Conservation (phyloP, 257 asterid genomes). For the Ajuga chamaepitys region DNA sequence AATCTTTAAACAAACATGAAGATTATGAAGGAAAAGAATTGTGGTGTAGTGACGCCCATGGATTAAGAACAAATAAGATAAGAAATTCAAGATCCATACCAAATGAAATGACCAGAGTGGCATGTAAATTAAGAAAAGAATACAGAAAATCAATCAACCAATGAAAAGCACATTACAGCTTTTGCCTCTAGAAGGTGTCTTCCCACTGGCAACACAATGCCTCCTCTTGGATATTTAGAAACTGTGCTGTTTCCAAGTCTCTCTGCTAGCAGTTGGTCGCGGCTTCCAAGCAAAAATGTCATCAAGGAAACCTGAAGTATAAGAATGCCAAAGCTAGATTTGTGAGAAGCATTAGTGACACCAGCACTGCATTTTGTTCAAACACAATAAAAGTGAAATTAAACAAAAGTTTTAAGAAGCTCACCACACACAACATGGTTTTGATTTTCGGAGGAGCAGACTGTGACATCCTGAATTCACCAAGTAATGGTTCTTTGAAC, state of each 20-base stretch:
- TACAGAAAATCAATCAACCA: not conserved
- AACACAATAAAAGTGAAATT: too few species aligned
- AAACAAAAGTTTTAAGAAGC: conserved; percentile 3
- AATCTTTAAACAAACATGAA: not conserved
- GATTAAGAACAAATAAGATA: not conserved
- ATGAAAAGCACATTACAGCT: conserved; percentile 6
- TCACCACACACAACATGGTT: conserved; percentile 59
- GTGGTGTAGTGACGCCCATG: not conserved
- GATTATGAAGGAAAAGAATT: not conserved
- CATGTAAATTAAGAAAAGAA: not conserved
- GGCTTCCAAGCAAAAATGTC: conserved; percentile 34
- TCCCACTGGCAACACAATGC: conserved; percentile 32
- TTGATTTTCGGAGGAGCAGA: conserved; percentile 40
- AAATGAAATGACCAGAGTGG: not conserved
- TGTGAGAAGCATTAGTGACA: not conserved
- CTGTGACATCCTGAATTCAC: conserved; percentile 22
- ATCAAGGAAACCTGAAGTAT: conserved; percentile 43
- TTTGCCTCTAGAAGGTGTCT: conserved; percentile 42
- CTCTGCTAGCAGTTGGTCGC: conserved; percentile 20
- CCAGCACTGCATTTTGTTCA: too few species aligned
- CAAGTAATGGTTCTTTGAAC: conserved; percentile 43
- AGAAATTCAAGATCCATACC: not conserved
- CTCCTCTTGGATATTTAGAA: conserved; percentile 22
- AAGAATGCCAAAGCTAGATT: conserved; percentile 13
- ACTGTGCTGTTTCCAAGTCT: conserved; percentile 5